Evolutionary conservation across 2,329 filamentous ascomycete species (phyloP), one percentile per base, ranked within the genome.

Genomic region (Emericellopsis atlantica): DNA sequence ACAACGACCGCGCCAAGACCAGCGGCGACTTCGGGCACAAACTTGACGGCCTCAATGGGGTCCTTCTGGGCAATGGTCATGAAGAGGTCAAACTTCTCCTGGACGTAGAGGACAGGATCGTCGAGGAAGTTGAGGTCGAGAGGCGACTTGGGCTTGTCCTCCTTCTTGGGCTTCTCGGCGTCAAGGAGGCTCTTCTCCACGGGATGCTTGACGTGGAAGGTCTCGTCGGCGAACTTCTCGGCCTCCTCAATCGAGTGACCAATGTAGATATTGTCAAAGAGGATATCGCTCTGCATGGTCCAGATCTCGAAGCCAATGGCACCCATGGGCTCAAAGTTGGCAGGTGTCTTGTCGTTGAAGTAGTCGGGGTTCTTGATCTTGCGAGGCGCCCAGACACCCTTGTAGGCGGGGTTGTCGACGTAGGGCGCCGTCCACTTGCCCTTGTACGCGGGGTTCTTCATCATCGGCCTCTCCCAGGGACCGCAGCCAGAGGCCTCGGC

Each of bases 241-340:
- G 92, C 92, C 52, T 98, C 92, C 58, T 87, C 87, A 52, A 92
- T 63, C 16, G 90, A 96, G 79, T 98, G 92, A 48, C 92, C 92
- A 61, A 98, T 88, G 78, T 96, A 98, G 74, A 98, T 93, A 81
- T 98, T 98, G 79, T 96, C 87, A 56, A 98, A 96, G 56, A 95
- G 82, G 54, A 98, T 96, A 60, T 95, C 84, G 63, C 81, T 94
- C 70, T 95, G 90, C 92, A 98, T 98, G 56, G 92, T 96, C 92
- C 92, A 98, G 69, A 98, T 90, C 68, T 98, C 92, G 58, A 96
- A 96, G 54, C 92, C 92, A 68, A 96, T 89, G 70, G 87, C 90
- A 58, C 92, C 92, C 64, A 98, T 96, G 51, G 92, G 89, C 75
- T 98, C 92, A 58, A 98, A 85, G 78, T 95, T 92, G 62, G 92